Conservation (phyloP, 345 rosid species). For the Rhizophora mangle region DNA sequence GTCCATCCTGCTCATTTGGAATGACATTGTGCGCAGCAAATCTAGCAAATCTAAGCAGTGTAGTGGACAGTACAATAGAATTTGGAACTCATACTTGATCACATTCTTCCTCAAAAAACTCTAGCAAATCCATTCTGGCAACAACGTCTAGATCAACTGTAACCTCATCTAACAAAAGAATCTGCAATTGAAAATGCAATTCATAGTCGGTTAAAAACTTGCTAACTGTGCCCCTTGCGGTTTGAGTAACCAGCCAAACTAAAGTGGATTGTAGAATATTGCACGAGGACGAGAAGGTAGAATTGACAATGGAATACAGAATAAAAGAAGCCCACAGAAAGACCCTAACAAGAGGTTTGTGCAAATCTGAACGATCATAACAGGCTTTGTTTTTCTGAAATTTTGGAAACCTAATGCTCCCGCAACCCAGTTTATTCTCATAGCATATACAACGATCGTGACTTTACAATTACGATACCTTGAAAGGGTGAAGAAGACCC, state of each 20-base stretch:
- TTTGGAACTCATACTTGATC: constrained; percentile 50
- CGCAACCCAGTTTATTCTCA: not conserved
- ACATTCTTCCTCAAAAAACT: constrained; percentile 89
- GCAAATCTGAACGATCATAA: not conserved
- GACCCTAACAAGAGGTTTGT: not conserved
- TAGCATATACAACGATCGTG: not conserved
- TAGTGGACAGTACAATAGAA: not conserved
- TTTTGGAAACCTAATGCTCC: not conserved
- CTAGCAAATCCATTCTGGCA: constrained; percentile 87
- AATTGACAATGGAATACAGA: not conserved
- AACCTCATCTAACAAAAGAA: constrained; percentile 84
- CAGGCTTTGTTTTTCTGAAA: not conserved
- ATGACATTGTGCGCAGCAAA: not conserved
- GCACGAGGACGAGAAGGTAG: not conserved
- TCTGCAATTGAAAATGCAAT: constrained; percentile 39
- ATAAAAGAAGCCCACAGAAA: not conserved
- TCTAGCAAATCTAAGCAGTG: not conserved
- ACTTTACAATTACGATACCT: constrained; percentile 43
- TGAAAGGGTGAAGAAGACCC: constrained; percentile 94
- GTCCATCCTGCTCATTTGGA: too few species aligned
- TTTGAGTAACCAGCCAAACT: not conserved
- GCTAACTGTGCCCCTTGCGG: not conserved
- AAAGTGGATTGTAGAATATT: not conserved
- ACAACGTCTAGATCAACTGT: constrained; percentile 96
- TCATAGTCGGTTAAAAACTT: not conserved